Base-by-base conservation (phyloP, 495 filamentous ascomycete genomes). In the Penicillium maclennaniae region DNA sequence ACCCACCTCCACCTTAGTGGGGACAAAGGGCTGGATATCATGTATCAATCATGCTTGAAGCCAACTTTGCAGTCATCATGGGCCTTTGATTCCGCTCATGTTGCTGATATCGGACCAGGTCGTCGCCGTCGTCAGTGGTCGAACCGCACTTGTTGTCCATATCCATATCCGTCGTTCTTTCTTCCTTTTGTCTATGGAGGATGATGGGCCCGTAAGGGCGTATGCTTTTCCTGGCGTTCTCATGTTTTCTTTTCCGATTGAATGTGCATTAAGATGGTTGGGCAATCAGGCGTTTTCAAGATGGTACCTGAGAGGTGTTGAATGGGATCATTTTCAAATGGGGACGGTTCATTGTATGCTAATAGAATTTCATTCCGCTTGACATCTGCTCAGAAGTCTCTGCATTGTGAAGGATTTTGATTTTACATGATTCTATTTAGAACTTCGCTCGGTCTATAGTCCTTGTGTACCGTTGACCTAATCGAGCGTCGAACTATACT, bases 191-290 rank as follows among this genome's bases (percentile, higher is more conserved):
- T 34, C 42, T 52, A 16, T 7, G 38, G 36, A 0, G 25, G 37
- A 46, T 47, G 27, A 28, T 25, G 42, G 16, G 20, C 7, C 37
- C 34, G 25, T 15, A 20, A 31, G 31, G 43, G 19, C 12, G 42
- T 54, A 2, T 39, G 17, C n/a, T 19, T 21, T 46, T 26, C 20
- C 23, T 37, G 20, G 44, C 27, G 45, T 40, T 42, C 40, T 58
- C 40, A 19, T 27, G 45, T 53, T 47, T 28, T 37, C 48, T 51
- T 19, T 19, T n/a, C 43, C 9, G 31, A 12, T 56, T 57, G 21
- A 51, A 52, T 27, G 46, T 62, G 55, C 55, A 65, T 65, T 46
- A 57, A 59, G 55, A 59, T 54, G 61, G 61, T 54, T 47, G 58
- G 55, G 43, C 19, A 43, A 17, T 51, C 36, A 40, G 58, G 58